Base-by-base conservation (phyloP, 352 stramenopile genomes). In the Pythium oligandrum region DNA sequence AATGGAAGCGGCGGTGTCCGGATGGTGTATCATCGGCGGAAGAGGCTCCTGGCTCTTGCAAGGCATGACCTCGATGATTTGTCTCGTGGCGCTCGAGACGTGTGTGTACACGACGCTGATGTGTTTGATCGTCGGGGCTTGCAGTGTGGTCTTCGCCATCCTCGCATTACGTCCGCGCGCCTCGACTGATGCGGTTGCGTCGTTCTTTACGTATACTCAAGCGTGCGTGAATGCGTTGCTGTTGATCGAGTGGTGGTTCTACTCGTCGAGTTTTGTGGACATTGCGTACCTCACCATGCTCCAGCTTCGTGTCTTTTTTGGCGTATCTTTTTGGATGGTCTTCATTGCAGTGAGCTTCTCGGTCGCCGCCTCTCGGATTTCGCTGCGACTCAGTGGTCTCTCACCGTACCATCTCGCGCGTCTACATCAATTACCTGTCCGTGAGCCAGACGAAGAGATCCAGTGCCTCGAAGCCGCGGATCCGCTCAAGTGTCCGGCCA, bases 61-160 rank as follows among this genome's bases (percentile, higher is more conserved):
- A 42, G 77, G 74, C 5, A 72, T 72, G 0, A 58, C 80, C 54
- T 79, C 66, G 37, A 68, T 84, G 60, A 51, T 72, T 43, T 88
- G 77, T 45, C 72, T 88, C 12, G 72, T 83, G 7, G 62, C 83
- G 10, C 52, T 88, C 46, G 77, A 88, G 52, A 83, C 70, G 2
- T 70, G 71, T 44, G 54, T 71, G 35, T 88, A 81, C 61, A 62
- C 68, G 7, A 68, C 70, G 62, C 48, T 63, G 7, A 52, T 85
- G 4, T 85, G 73, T 71, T 53, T 68, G 1, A 30, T 77, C 4
- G 2, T 68, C 12, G 50, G 44, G 7, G 10, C 36, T 10, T 45
- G 26, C 34, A 60, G 60, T 38, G 45, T 57, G 4, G 3, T 63
- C 10, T 55, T 55, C 11, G 36, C 60, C 34, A 64, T 75, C 17